Evolutionary conservation across 2,329 filamentous ascomycete genomes (phyloP).

Genomic region (Daldinia eschscholtzii): DNA sequence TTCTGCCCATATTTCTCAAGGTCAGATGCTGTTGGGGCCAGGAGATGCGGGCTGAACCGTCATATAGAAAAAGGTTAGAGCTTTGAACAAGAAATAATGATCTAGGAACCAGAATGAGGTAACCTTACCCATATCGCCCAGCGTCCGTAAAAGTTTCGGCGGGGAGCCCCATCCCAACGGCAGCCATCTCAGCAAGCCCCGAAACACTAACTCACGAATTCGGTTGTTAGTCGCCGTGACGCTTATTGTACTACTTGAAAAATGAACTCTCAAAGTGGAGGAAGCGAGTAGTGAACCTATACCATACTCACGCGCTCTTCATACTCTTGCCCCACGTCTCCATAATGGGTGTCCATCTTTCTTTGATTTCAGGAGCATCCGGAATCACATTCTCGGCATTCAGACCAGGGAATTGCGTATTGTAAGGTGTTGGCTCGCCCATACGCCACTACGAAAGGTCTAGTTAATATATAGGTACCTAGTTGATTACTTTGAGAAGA

Average conservation of each 20-base stretch:
- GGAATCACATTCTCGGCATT: constrained; percentile 69
- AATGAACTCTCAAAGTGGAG: neutral
- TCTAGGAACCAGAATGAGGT: neutral
- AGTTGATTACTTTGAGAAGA: neutral
- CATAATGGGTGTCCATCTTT: constrained; percentile 68
- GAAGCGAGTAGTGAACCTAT: neutral
- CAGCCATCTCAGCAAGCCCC: constrained; percentile 70
- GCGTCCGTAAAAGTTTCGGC: constrained; percentile 66
- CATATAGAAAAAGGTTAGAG: constrained; percentile 7
- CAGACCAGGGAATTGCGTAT: constrained; percentile 67
- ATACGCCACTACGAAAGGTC: constrained; percentile 61
- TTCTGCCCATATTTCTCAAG: constrained; percentile 64
- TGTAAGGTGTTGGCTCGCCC: constrained; percentile 65
- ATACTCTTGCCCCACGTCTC: constrained; percentile 69
- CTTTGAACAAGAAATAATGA: constrained; percentile 8
- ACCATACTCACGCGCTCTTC: constrained; percentile 67
- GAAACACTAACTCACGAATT: constrained; percentile 59
- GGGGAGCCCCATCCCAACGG: constrained; percentile 67
- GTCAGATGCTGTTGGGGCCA: constrained; percentile 72
- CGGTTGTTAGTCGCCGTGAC: constrained; percentile 9
- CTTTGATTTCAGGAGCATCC: constrained; percentile 61
- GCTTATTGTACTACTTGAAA: neutral
- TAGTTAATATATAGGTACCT: neutral
- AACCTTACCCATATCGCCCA: constrained; percentile 66
- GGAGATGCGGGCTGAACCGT: constrained; percentile 65